phyloP scores from a whole-genome alignment of 2,329 filamentous ascomycete genomes.

The Hypoxylon sp. region DNA sequence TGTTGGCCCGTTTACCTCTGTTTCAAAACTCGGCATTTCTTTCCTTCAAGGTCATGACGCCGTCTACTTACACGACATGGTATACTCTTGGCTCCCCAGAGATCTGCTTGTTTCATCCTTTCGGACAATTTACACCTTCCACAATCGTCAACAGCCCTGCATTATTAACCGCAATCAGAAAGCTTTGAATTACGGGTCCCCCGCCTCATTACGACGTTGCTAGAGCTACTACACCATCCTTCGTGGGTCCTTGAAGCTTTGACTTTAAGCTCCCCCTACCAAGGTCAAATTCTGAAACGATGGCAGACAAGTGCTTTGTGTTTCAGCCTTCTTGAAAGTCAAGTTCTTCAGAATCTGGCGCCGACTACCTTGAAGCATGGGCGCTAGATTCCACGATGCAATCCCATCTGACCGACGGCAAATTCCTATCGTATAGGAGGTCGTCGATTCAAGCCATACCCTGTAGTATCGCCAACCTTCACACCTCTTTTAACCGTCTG shows the following conservation, averaged over 20 bases:
- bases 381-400: conserved; percentile 28
- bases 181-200: conserved; percentile 41
- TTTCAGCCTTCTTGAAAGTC: conserved; percentile 48
- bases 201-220: conserved; percentile 44
- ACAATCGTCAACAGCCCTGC: conserved; percentile 35
- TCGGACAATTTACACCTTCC: conserved; percentile 46
- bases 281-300: conserved; percentile 47
- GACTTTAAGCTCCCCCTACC: conserved; percentile 41
- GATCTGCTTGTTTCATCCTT: conserved; percentile 46
- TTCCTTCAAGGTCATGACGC: conserved; percentile 39
- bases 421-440: conserved; percentile 26
- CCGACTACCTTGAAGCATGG: conserved; percentile 21
- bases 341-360: conserved; percentile 22
- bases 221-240: conserved; percentile 40
- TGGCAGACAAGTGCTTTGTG: conserved; percentile 47
- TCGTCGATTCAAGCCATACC: conserved; percentile 21
- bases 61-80: conserved; percentile 26
- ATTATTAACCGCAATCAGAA: conserved; percentile 40
- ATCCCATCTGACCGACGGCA: conserved; percentile 29
- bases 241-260: conserved; percentile 45
- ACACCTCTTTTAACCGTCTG: conserved; percentile 2
- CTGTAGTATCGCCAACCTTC: conserved; percentile 22
- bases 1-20: conserved; percentile 40
- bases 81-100: conserved; percentile 46
- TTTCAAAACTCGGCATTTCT: conserved; percentile 47